Base-by-base conservation (phyloP, 257 asterid genomes). In the Marsdenia floribunda region DNA sequence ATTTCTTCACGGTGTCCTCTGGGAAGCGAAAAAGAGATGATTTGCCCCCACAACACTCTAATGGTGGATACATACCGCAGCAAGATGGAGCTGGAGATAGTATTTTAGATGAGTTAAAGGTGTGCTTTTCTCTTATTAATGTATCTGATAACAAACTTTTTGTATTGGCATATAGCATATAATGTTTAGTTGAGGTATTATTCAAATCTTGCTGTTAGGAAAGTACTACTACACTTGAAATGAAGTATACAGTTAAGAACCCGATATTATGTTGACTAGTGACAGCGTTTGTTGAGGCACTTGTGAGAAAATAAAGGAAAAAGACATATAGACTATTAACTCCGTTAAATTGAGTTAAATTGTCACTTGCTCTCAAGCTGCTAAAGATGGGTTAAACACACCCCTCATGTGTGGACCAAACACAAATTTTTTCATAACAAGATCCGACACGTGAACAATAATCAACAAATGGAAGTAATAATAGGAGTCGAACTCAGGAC, bases 21-120 rank as follows among this genome's bases (percentile, higher is more conserved):
- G 98, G 97, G 60, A 93, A 93, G 90, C 82, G 98, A 59, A 93
- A 93, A 77, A 82, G 98, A 82, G 98, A 90, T 12, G 97, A 90
- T 57, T 72, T 88, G 64, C 82, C 91, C 71, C 81, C 97, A 37
- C 93, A 89, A 73, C 83, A 82, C 79, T 84, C 80, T 65, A 78
- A 90, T 79, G 95, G 93, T 73, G 96, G 95, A 74, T 88, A 85
- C 84, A 93, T 93, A 80, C 97, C 98, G 26, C 98, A 93, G 81
- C 98, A 90, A 84, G 98, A 93, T 86, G 98, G 98, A 75, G 90
- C 98, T 68, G 91, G 88, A 42, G 96, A 89, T 73, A 58, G 78
- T 59, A 73, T 76, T 65, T 76, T 87, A 71, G 85, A 84, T 76
- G 89, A 76, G 54, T 66, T 79, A 53, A 86, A 93, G 94, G 98